These are phyloP conservation scores for Picea glauca DNA, from an alignment of 75 land plant species.

Conservation along the genomic window DNA sequence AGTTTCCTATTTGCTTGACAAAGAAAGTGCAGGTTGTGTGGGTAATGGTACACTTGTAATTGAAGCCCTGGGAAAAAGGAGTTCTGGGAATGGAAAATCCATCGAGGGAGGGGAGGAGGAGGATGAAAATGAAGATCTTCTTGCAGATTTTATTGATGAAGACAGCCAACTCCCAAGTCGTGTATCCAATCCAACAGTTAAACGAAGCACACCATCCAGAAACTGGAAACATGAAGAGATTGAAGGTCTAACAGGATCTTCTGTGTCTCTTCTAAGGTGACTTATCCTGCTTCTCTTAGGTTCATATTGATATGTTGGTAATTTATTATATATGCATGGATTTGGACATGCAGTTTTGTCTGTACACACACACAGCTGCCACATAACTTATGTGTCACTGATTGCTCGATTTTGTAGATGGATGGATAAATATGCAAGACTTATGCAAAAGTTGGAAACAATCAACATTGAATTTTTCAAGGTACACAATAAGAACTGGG, in stretches of 20 bases:
- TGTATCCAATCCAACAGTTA: constrained; percentile 29
- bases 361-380: not conserved
- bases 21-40: not conserved
- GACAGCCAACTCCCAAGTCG: constrained; percentile 97
- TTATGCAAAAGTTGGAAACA: constrained; percentile 93
- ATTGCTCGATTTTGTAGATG: constrained; percentile 33
- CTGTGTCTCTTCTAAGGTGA: constrained; percentile 80
- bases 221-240: constrained; percentile 48
- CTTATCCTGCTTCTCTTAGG: constrained; percentile 1
- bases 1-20: not conserved
- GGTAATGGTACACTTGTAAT: constrained; percentile 22
- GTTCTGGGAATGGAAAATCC: constrained; percentile 19
- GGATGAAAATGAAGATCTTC: constrained; percentile 94
- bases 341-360: no score
- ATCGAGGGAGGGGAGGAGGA: constrained; percentile 44
- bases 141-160: constrained; percentile 98
- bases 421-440: constrained; percentile 98
- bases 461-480: constrained; percentile 84
- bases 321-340: no score
- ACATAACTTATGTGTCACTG: not conserved
- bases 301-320: not conserved
- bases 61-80: constrained; percentile 16
- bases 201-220: constrained; percentile 21
- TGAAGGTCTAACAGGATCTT: constrained; percentile 77
- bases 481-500: constrained; percentile 30